A percentile compares a stretch with the other conserved stretches of the same genome.
phyloP scores from a whole-genome alignment of 31 red algal species.

The Asparagopsis taxiformis region DNA sequence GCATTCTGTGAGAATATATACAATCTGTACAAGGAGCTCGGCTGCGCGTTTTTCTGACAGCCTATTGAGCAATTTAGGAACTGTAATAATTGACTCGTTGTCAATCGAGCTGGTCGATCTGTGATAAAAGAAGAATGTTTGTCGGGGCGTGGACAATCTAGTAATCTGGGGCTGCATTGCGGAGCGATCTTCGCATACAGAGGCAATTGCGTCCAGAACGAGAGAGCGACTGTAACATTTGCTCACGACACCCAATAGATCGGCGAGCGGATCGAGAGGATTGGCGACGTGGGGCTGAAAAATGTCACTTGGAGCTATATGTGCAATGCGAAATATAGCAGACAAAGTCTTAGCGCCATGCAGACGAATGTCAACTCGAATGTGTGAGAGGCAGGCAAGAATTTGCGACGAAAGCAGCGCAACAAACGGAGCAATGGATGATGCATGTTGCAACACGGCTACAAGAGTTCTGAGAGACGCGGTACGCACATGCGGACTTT shows the following conservation, averaged over 20 bases:
- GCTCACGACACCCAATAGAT: conserved; percentile 3
- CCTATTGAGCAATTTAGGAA: conserved; percentile 3
- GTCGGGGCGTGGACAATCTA: neutral
- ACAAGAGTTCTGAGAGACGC: conserved; percentile 5
- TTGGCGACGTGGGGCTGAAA: conserved; percentile 16
- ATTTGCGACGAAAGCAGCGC: conserved; percentile 5
- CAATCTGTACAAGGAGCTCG: conserved; percentile 11
- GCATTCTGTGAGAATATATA: conserved; percentile 8
- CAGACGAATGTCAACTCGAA: conserved; percentile 23
- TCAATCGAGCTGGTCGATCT: neutral
- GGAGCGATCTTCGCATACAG: neutral
- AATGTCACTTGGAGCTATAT: neutral
- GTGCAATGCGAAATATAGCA: neutral
- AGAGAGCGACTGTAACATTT: conserved; percentile 4
- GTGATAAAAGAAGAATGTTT: conserved; percentile 17
- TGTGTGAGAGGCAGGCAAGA: conserved; percentile 18
- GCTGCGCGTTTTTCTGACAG: conserved; percentile 3
- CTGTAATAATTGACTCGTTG: neutral
- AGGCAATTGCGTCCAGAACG: conserved; percentile 4
- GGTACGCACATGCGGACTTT: neutral
- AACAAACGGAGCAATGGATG: conserved; percentile 11
- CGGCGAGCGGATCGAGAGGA: conserved; percentile 11
- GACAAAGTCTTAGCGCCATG: conserved; percentile 6
- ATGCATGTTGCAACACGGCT: neutral
- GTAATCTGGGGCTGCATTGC: neutral